Base-by-base conservation (phyloP, 2,329 filamentous ascomycete species). In the Colletotrichum truncatum region DNA sequence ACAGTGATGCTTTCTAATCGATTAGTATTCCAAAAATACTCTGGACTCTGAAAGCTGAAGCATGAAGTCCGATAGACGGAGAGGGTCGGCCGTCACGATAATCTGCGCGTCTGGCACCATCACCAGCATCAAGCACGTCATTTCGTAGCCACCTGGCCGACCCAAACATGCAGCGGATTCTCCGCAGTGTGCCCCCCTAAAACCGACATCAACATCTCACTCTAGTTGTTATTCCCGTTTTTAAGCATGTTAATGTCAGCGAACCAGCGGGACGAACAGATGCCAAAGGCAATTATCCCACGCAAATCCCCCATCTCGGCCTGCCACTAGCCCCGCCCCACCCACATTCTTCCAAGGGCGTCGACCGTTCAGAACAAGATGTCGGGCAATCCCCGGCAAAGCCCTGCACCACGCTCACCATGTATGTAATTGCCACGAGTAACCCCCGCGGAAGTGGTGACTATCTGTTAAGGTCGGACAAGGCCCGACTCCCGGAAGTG, bases 361-460 rank as follows among this genome's bases (percentile, higher is more conserved):
- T 23, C 23, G 8, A 18, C 18, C 10, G 7, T 45, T 9, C 7
- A 28, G 4, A 21, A 3, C 14, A 28, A 16, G 9, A 21, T 39
- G 26, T 61, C 62, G 62, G 62, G 6, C 56, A 65, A 61, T 34
- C 49, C 62, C 62, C 62, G 62, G 56, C 41, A 48, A 41, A 41
- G 39, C 23, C 34, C 12, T 51, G 34, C 53, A 32, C 23, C 5
- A 16, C 12, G 9, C 21, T 34, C 7, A n/a, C 6, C 12, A n/a
- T 4, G 18, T 23, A n/a, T 11, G 18, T 11, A 7, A 4, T 23
- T n/a, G 41, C 48, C 48, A 61, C 26, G 41, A 49, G 21, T 14
- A 12, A 10, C 12, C 32, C 25, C 9, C 11, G 25, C 2, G 9
- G 23, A 43, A 16, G 4, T 5, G 18, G 12, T n/a, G 14, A 11